A percentile compares a stretch with the other conserved stretches of the same genome.
Conservation (phyloP, 2,329 filamentous ascomycete species). For the Coleophoma eucalyptorum region DNA sequence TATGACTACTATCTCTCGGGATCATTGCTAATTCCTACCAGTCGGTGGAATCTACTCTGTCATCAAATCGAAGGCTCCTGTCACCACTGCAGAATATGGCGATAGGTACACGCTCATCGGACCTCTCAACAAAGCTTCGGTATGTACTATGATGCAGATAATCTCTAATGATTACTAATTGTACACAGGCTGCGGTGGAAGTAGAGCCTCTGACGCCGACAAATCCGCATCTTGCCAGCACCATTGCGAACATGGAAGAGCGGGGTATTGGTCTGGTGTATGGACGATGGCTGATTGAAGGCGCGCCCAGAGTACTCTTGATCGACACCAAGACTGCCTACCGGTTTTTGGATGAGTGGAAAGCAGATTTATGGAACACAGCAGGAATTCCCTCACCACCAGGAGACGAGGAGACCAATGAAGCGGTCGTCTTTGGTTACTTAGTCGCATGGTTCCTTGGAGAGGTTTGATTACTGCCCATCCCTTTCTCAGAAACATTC, state of each 20-base stretch:
- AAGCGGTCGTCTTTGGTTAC: constrained; percentile 96
- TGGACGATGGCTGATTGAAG: constrained; percentile 96
- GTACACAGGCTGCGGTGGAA: constrained; percentile 80
- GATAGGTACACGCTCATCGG: constrained; percentile 94
- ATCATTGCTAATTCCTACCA: constrained; percentile 30
- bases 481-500: not conserved
- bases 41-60: constrained; percentile 99
- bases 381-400: constrained; percentile 92
- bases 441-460: constrained; percentile 97
- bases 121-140: constrained; percentile 86
- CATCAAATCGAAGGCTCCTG: constrained; percentile 96
- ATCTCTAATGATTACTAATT: too few relatives aligned
- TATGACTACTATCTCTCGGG: not conserved
- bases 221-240: constrained; percentile 72
- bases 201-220: constrained; percentile 89
- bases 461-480: constrained; percentile 59
- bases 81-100: constrained; percentile 98
- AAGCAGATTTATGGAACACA: constrained; percentile 88
- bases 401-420: constrained; percentile 91
- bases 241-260: constrained; percentile 89
- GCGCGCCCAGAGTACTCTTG: constrained; percentile 86
- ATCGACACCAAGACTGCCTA: constrained; percentile 96
- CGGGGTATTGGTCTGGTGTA: constrained; percentile 88
- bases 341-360: constrained; percentile 91
- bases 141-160: constrained; percentile 38